phyloP scores from a whole-genome alignment of 345 rosid genomes.

The Firmiana major region DNA sequence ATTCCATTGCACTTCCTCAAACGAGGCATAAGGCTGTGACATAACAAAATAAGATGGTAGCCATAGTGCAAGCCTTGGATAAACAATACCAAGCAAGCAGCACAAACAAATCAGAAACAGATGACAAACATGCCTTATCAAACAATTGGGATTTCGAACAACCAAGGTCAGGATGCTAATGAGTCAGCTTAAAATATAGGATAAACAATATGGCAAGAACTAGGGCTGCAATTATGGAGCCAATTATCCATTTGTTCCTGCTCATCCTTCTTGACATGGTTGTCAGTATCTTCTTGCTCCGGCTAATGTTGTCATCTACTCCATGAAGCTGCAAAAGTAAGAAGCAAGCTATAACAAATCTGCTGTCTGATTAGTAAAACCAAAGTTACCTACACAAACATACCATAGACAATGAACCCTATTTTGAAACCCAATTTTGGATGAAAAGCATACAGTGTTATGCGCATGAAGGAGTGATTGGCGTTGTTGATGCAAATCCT shows the following conservation, averaged over 20 bases:
- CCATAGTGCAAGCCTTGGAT: too few species aligned
- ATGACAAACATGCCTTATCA: not conserved
- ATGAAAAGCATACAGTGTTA: slow-evolving; percentile 30
- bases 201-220: slow-evolving; percentile 37
- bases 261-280: slow-evolving; percentile 53
- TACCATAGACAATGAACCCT: not conserved
- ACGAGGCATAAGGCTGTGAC: not conserved
- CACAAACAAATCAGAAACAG: too few species aligned
- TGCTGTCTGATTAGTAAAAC: not conserved
- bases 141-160: not conserved
- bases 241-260: slow-evolving; percentile 52
- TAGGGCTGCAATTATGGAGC: slow-evolving; percentile 34
- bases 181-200: slow-evolving; percentile 45
- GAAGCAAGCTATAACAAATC: not conserved
- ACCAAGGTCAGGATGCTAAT: slow-evolving; percentile 12
- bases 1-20: not conserved
- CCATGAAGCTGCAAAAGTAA: slow-evolving; percentile 47
- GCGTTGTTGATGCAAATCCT: slow-evolving; percentile 59
- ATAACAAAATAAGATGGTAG: not conserved
- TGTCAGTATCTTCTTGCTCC: slow-evolving; percentile 53
- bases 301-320: slow-evolving; percentile 52
- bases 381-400: not conserved
- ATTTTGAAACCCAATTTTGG: not conserved
- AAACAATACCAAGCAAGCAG: too few species aligned
- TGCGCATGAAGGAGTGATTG: slow-evolving; percentile 58